These are phyloP conservation scores for Pulchroboletus neoregius DNA, from an alignment of 1,284 basidiomycete genomes.

Conservation along the genomic window DNA sequence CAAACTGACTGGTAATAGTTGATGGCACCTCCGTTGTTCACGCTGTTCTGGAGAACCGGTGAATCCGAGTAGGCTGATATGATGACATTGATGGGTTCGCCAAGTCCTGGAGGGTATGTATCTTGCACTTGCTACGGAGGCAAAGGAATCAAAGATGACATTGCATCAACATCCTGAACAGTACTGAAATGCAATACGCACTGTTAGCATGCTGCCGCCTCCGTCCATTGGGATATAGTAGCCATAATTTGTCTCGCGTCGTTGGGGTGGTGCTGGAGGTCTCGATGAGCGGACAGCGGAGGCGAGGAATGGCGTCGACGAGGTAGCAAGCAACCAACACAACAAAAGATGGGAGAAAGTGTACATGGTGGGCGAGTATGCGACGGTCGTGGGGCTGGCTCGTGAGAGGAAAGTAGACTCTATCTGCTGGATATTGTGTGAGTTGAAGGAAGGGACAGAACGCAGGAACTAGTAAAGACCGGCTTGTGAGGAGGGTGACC, in stretches of 20 bases:
- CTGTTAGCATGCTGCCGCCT: conserved; percentile 49
- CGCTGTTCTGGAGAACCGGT: conserved; percentile 61
- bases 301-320: conserved; percentile 12
- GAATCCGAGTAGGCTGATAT: conserved; percentile 78
- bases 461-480: too few relatives aligned
- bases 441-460: not conserved
- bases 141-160: not conserved
- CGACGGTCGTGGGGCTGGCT: too few relatives aligned
- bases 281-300: conserved; percentile 2
- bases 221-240: conserved; percentile 42
- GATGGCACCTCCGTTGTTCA: conserved; percentile 67
- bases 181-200: conserved; percentile 25
- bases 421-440: conserved; percentile 1
- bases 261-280: conserved; percentile 9
- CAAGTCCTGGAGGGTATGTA: conserved; percentile 72
- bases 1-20: conserved; percentile 69
- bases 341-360: not conserved
- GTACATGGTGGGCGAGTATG: conserved; percentile 8
- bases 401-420: not conserved
- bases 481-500: not conserved
- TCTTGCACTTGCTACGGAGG: conserved; percentile 46
- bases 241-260: conserved; percentile 34
- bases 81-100: conserved; percentile 89
- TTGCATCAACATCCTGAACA: not conserved
- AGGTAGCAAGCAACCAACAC: conserved; percentile 9